Evolutionary conservation across 192 early-diverging fungal genomes (phyloP).

Genomic region (Coemansia sp.): DNA sequence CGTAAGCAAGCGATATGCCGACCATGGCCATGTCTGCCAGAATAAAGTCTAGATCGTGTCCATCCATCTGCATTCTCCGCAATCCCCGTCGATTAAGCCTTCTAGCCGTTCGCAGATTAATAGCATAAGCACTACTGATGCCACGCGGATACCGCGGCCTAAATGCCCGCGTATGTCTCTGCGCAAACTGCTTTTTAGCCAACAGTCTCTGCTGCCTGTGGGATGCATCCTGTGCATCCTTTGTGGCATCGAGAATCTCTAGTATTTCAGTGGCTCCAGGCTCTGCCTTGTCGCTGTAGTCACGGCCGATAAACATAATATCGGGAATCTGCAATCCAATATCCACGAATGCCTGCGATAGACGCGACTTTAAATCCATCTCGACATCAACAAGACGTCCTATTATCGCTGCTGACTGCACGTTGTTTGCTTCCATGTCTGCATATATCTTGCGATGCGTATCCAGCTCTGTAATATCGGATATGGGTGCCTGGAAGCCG

Average conservation of each 20-base stretch:
- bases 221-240: not conserved
- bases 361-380: constrained; percentile 20
- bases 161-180: constrained; percentile 5
- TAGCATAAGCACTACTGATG: constrained; percentile 20
- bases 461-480: constrained; percentile 16
- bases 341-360: not conserved
- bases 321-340: not conserved
- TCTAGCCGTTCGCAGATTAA: constrained; percentile 18
- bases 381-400: constrained; percentile 22
- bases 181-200: constrained; percentile 12
- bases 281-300: constrained; percentile 17
- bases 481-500: not conserved
- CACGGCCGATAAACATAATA: constrained; percentile 27
- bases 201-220: constrained; percentile 7
- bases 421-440: constrained; percentile 13
- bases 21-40: constrained; percentile 29
- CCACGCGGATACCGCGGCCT: constrained; percentile 22
- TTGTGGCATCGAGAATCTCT: constrained; percentile 5
- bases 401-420: constrained; percentile 31
- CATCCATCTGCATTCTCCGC: constrained; percentile 13
- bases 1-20: constrained; percentile 16
- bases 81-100: constrained; percentile 10
- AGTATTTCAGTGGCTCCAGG: constrained; percentile 3
- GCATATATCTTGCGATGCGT: constrained; percentile 28
- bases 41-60: constrained; percentile 25